Conservation (phyloP, 371 early-diverging fungal genomes). For the Zancudomyces culisetae region DNA sequence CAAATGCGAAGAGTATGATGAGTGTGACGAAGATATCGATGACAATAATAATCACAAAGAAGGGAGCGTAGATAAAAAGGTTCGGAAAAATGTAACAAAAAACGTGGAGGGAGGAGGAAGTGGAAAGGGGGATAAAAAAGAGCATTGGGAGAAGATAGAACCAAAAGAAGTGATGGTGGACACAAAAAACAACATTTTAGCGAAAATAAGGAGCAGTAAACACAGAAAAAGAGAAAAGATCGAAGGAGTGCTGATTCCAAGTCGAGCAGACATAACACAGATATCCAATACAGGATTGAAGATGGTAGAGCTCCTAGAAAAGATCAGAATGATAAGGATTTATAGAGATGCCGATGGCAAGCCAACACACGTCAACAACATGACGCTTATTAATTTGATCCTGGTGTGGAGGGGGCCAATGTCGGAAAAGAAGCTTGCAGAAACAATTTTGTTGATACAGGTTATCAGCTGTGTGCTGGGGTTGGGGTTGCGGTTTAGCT, state of each 20-base stretch:
- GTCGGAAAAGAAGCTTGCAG: slow-evolving; percentile 42
- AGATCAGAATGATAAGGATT: slow-evolving; percentile 12
- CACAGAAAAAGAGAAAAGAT: background rate
- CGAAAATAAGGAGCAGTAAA: too few species aligned
- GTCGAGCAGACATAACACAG: slow-evolving; percentile 13
- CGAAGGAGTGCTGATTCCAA: slow-evolving; percentile 12
- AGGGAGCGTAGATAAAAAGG: too few species aligned
- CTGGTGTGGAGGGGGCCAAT: slow-evolving; percentile 56
- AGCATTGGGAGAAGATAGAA: background rate
- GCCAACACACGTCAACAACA: slow-evolving; percentile 47
- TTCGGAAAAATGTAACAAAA: background rate
- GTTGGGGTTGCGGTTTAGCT: slow-evolving; percentile 52
- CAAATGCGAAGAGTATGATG: too few species aligned
- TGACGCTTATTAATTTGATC: slow-evolving; percentile 80
- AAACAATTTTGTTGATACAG: slow-evolving; percentile 41
- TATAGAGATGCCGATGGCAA: slow-evolving; percentile 22
- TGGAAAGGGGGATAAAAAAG: background rate
- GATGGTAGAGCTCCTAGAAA: slow-evolving; percentile 13
- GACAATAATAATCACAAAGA: too few species aligned
- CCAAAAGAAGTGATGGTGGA: too few species aligned
- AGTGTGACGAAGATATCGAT: too few species aligned
- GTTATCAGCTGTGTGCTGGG: slow-evolving; percentile 37
- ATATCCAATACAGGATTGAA: slow-evolving; percentile 11
- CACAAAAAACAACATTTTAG: too few species aligned
- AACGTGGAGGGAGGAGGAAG: background rate